A percentile compares a stretch with the other conserved stretches of the same genome.
Conservation (phyloP, 2,329 filamentous ascomycete genomes). For the Cladosporium sp. region DNA sequence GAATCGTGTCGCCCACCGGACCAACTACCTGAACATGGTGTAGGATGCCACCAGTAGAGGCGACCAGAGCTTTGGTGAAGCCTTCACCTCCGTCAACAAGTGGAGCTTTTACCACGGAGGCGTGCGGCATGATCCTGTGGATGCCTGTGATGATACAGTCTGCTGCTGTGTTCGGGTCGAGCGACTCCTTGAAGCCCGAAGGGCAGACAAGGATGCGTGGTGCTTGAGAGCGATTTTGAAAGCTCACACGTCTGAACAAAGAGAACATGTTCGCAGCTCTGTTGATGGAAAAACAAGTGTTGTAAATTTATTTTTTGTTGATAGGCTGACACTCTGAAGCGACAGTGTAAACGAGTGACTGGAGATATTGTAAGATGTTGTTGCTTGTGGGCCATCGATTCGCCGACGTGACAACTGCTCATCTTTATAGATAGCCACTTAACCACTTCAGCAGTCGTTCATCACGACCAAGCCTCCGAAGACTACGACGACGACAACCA, state of each 20-base stretch:
- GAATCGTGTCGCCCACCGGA: conserved; percentile 46
- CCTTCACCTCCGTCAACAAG: conserved; percentile 58
- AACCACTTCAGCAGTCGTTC: background rate
- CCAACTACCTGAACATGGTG: conserved; percentile 46
- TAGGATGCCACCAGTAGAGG: conserved; percentile 46
- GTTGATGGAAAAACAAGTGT: background rate
- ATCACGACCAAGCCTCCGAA: background rate
- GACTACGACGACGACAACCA: background rate
- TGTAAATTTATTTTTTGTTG: background rate
- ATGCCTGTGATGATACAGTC: conserved; percentile 55
- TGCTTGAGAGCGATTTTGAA: conserved; percentile 28
- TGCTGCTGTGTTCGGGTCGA: conserved; percentile 52
- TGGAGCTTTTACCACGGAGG: conserved; percentile 51
- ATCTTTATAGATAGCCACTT: background rate
- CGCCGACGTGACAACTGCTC: background rate
- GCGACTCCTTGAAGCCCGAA: conserved; percentile 58
- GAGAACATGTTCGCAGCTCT: conserved; percentile 6
- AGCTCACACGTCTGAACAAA: conserved; percentile 13
- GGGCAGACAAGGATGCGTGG: conserved; percentile 53
- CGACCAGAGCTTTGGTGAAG: conserved; percentile 52
- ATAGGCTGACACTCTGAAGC: background rate
- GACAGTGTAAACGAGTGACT: conserved; percentile 6
- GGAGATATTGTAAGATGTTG: background rate
- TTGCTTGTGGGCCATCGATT: background rate
- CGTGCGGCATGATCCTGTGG: conserved; percentile 47